A percentile compares a stretch with the other conserved stretches of the same genome.
Evolutionary conservation across 139 green algal genomes (phyloP).

Genomic region (Coelastrella sp.): DNA sequence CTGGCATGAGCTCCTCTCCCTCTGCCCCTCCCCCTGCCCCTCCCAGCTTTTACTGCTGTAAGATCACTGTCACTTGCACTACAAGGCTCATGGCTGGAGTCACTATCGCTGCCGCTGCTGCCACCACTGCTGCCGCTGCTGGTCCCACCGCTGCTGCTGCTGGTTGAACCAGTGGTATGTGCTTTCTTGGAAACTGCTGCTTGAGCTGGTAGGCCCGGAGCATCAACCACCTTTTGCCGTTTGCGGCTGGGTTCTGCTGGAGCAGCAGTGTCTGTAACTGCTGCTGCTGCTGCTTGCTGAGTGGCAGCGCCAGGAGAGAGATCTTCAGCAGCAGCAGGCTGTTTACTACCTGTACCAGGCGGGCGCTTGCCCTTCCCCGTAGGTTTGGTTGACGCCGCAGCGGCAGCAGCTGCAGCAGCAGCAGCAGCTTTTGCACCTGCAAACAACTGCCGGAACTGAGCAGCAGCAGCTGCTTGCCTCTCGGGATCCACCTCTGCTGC

Average conservation of each 20-base stretch:
- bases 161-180: neutral
- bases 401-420: neutral
- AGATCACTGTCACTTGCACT: no score
- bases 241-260: neutral
- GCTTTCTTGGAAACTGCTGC: no score
- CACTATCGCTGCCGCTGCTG: conserved; percentile 25
- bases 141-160: neutral
- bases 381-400: neutral
- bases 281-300: neutral
- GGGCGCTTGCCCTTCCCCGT: neutral
- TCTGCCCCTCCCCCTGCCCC: neutral
- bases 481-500: neutral
- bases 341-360: neutral
- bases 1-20: neutral
- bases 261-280: neutral
- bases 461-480: conserved; percentile 20
- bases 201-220: no score
- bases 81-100: neutral
- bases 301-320: neutral
- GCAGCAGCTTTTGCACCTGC: neutral
- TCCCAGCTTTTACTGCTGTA: neutral
- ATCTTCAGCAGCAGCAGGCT: neutral
- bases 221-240: neutral
- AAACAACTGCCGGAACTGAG: conserved; percentile 31
- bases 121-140: neutral